These are phyloP conservation scores for Balamuthia mandrillaris DNA, from an alignment of 208 protist genomes.

Conservation along the genomic window DNA sequence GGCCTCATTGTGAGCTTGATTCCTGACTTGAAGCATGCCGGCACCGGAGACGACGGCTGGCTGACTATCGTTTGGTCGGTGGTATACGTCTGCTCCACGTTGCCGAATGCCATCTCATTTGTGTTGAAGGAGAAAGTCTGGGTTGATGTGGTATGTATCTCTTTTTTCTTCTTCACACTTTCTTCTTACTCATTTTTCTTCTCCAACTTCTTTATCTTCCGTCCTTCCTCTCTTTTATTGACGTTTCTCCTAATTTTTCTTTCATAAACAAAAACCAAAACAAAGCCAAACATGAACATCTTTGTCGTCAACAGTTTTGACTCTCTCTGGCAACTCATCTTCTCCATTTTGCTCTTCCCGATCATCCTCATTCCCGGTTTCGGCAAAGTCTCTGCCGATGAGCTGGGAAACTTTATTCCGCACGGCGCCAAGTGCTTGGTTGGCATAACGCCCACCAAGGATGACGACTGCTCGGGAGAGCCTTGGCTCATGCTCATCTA, in stretches of 20 bases:
- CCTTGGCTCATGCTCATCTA: conserved; percentile 42
- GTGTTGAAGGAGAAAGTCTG: conserved; percentile 18
- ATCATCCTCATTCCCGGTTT: conserved; percentile 35
- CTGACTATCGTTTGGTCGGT: neutral
- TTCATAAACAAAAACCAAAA: no score
- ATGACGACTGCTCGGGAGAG: conserved; percentile 34
- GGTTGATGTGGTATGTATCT: neutral
- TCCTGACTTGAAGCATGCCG: neutral
- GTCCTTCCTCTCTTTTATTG: neutral
- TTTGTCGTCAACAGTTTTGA: conserved; percentile 43
- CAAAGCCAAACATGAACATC: conserved; percentile 42
- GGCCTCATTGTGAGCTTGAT: conserved; percentile 2
- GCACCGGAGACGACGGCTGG: neutral
- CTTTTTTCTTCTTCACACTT: neutral
- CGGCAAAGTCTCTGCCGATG: conserved; percentile 1
- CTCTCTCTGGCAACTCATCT: conserved; percentile 39
- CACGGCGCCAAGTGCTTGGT: conserved; percentile 16
- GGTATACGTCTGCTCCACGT: neutral
- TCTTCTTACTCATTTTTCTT: neutral
- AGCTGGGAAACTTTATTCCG: conserved; percentile 30
- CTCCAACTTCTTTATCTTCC: neutral
- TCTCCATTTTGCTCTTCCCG: conserved; percentile 31
- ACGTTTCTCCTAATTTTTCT: neutral
- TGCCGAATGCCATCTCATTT: conserved; percentile 25
- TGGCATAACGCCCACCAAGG: neutral